Evolutionary conservation across 2,329 filamentous ascomycete genomes (phyloP), one percentile per base, ranked within the genome.

Genomic region (Penicillium sp.): DNA sequence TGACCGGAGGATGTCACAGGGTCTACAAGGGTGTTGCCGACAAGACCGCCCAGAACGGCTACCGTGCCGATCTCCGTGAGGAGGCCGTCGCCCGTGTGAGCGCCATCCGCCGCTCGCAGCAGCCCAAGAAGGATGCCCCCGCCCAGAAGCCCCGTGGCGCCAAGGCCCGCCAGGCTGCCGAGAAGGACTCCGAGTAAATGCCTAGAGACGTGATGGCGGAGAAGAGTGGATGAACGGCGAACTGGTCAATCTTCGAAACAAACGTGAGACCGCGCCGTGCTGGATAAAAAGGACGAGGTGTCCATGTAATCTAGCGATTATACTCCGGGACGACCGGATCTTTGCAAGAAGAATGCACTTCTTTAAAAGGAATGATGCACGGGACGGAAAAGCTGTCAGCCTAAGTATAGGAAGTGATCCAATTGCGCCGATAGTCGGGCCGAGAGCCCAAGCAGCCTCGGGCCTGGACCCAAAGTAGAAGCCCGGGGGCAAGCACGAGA

Each of bases 1-100:
- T 53, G 30, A 60, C 33, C 39, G n/a, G 18, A 14, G 33, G 46
- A 16, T 46, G 7, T 20, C 60, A 45, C 62, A 94, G 90, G 84
- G 87, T 88, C 79, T 97, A 92, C 86, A 89, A 88, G 81, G 82
- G 83, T 68, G 85, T 97, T 74, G 91, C 91, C 79, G 88, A 84
- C 81, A 80, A 81, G 74, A 85, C 86, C 67, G 88, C 90, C 75
- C 91, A 90, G 85, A 82, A 83, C 73, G 84, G 86, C 72, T 99
- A 97, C 87, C 89, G 89, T 67, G 69, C 82, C 68, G 89, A 92
- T 74, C 82, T 92, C 76, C 87, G 87, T 66, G 78, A 83, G 69
- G 81, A 81, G 69, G 92, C 92, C 67, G 86, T 97, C 69, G 81
- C 90, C 76, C 90, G 94, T 71, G 90, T 88, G 72, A 91, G 87